Evolutionary conservation across 176 grass and related monocot species (phyloP), one percentile per base, ranked within the genome.

Genomic region (Hordeum marinum): DNA sequence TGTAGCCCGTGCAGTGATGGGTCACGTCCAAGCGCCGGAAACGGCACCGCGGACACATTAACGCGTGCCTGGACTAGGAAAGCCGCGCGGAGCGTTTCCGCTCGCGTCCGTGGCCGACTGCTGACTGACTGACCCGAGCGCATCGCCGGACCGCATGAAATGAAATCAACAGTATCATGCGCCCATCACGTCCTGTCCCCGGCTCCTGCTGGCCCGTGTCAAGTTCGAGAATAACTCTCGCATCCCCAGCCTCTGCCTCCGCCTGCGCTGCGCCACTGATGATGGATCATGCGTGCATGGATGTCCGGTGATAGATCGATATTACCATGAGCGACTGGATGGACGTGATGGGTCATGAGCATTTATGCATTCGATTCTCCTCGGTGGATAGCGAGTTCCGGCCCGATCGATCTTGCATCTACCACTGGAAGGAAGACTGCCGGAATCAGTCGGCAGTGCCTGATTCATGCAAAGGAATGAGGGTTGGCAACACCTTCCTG

Each of bases 61-160:
- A 73, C 70, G 43, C 24, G 3, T 5, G 72, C 72, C 72, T 75
- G 45, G 26, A 21, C 72, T 32, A 9, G 25, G 72, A 75, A 75
- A 75, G 72, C 45, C 72, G 72, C 72, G 50, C 72, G 45, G 26
- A 32, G 72, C 72, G 72, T 75, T 75, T 75, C 72, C 72, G 29
- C 43, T 54, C 48, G 45, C 18, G 45, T 52, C 45, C 72, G 11
- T 9, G 69, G 3, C 68, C 13, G 43, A 11, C 14, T 57, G 40
- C 14, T 57, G 40, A 15, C 68, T 8, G 43, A 20, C 14, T 75
- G 42, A 31, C 70, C 23, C 37, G 11, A 23, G 68, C 40, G 69
- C 69, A 39, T 68, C 66, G 20, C 31, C 17, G 31, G 64, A 67
- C 32, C 5, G 35, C 21, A 50, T 74, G 71, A 75, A 1, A 27